Evolutionary conservation across 202 grass and related monocot genomes (phyloP), one percentile per base, ranked within the genome.

Genomic region (Setaria viridis): DNA sequence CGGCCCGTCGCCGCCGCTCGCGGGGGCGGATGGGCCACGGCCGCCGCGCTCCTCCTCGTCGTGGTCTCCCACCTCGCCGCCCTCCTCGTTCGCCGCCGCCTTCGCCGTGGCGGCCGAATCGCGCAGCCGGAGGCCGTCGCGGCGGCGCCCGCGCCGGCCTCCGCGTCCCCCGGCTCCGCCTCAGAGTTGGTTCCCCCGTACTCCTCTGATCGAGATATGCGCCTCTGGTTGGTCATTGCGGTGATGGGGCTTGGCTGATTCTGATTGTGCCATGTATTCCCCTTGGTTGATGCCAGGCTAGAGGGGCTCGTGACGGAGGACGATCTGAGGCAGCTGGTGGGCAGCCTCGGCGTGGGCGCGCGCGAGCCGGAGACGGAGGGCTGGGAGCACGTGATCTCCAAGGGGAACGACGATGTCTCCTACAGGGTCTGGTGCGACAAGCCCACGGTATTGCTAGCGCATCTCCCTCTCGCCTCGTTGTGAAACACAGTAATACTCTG

Each of bases 401-500:
- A 91, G 85, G 80, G 67, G 49, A 96, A 88, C 78, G 83, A 90
- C 63, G 63, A 53, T 39, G 76, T 99, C 66, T 94, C 91, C 29
- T 99, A 96, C 80, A 84, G 76, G 70, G 94, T 90, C 14, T 94
- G 94, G 92, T 90, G 92, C 76, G 82, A 90, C 70, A 91, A 88
- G 60, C 74, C 88, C 76, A 58, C 79, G 73, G 97, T 99, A 91
- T 39, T 34, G 55, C 67, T 75, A 11, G 5, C 34, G 43, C 10
- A 35, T 74, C 29, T 45, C 32, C 34, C 74, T 60, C 62, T 91
- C 1, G 34, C 11, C 53, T 64, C 13, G 34, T 20, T 82, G 3
- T 64, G 74, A 62, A 84, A 51, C 32, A 49, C n/a, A 14, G 4
- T 63, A 54, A 43, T 70, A 46, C 63, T 70, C 42, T 32, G 1